phyloP scores from a whole-genome alignment of 1,139 yeast genomes.

The Kazachstania sp. region DNA sequence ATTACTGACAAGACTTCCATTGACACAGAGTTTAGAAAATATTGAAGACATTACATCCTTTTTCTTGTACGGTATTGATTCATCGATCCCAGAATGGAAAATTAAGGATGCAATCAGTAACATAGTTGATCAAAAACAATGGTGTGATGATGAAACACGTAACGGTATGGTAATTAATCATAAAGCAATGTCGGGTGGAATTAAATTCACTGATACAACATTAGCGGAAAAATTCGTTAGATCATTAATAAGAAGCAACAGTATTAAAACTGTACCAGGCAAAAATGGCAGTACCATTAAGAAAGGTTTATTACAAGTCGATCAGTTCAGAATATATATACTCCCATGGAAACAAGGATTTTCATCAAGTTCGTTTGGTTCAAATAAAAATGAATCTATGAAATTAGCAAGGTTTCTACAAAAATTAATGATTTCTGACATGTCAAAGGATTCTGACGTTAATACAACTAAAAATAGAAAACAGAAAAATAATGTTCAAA shows the following conservation, averaged over 20 bases:
- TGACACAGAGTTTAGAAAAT: constrained; percentile 12
- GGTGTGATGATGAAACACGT: constrained; percentile 19
- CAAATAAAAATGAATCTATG: constrained; percentile 11
- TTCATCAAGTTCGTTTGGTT: constrained; percentile 18
- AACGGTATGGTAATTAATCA: constrained; percentile 21
- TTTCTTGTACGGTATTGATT: constrained; percentile 24
- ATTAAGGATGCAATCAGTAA: constrained; percentile 17
- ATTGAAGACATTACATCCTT: constrained; percentile 11
- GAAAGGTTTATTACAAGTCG: constrained; percentile 18
- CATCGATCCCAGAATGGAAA: constrained; percentile 26
- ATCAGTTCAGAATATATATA: constrained; percentile 14
- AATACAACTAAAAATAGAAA: neutral
- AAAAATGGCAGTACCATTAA: constrained; percentile 1
- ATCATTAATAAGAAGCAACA: constrained; percentile 1
- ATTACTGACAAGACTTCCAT: constrained; percentile 16
- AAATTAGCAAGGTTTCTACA: constrained; percentile 16
- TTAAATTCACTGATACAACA: constrained; percentile 15
- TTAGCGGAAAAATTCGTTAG: constrained; percentile 13
- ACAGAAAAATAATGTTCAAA: constrained; percentile 1
- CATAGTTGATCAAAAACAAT: constrained; percentile 12
- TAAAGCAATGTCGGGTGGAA: constrained; percentile 24
- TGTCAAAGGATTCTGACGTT: neutral
- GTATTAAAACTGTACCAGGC: constrained; percentile 2
- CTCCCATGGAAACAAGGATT: constrained; percentile 21
- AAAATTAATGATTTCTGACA: constrained; percentile 12